phyloP scores from a whole-genome alignment of 2,329 filamentous ascomycete genomes.

The Cadophora malorum region DNA sequence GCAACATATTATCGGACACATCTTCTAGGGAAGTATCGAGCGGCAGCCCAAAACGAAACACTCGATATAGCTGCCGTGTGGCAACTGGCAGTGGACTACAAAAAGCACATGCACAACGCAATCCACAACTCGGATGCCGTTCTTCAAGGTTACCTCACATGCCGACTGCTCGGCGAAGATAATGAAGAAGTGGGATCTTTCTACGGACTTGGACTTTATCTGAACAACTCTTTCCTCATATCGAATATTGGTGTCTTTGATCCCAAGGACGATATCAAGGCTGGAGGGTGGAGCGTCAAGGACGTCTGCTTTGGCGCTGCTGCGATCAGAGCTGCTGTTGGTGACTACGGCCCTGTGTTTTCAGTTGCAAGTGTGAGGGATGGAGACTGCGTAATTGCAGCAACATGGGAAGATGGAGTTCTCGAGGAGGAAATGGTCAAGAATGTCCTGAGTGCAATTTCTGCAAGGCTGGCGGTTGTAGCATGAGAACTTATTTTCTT shows the following conservation, averaged over 20 bases:
- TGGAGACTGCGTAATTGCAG: slow-evolving; percentile 31
- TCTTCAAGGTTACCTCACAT: slow-evolving; percentile 23
- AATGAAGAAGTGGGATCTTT: slow-evolving; percentile 29
- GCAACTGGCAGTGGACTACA: slow-evolving; percentile 29
- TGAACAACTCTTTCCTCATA: slow-evolving; percentile 31
- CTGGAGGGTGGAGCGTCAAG: slow-evolving; percentile 28
- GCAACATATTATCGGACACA: slow-evolving; percentile 25
- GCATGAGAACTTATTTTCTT: slow-evolving; percentile 6
- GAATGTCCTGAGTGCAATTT: slow-evolving; percentile 21
- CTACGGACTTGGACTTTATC: slow-evolving; percentile 21
- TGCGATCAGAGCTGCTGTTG: slow-evolving; percentile 25
- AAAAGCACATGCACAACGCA: slow-evolving; percentile 23
- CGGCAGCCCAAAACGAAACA: not conserved
- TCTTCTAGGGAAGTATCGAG: slow-evolving; percentile 24
- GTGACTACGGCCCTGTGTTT: slow-evolving; percentile 29
- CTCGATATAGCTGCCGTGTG: slow-evolving; percentile 18
- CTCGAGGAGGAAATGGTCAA: slow-evolving; percentile 29
- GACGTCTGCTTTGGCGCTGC: slow-evolving; percentile 29
- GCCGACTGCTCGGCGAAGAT: slow-evolving; percentile 31
- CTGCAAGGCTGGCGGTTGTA: slow-evolving; percentile 22
- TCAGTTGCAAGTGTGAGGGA: slow-evolving; percentile 25
- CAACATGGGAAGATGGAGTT: slow-evolving; percentile 30
- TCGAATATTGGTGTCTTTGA: slow-evolving; percentile 31
- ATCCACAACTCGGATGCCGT: slow-evolving; percentile 23
- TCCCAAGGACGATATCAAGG: slow-evolving; percentile 19